Evolutionary conservation across 2,329 filamentous ascomycete species (phyloP).

Genomic region (Penicillium psychrosexuale): DNA sequence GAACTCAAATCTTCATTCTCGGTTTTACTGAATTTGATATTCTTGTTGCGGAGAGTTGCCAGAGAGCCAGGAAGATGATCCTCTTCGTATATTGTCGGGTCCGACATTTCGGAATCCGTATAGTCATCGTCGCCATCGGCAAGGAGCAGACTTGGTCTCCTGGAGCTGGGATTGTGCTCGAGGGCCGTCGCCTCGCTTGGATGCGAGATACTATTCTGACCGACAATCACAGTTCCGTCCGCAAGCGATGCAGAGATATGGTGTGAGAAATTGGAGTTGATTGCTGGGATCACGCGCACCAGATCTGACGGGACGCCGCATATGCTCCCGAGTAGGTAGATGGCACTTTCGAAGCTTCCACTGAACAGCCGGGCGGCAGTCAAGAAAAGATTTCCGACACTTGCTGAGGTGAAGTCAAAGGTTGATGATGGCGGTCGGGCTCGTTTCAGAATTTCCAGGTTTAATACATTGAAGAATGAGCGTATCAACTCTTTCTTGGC

Average conservation of each 20-base stretch:
- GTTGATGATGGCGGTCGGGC: conserved; percentile 65
- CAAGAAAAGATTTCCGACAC: conserved; percentile 75
- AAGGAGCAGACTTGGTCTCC: conserved; percentile 37
- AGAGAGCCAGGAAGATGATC: conserved; percentile 61
- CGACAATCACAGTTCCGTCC: conserved; percentile 75
- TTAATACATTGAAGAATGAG: conserved; percentile 71
- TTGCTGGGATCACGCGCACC: conserved; percentile 78
- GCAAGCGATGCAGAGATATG: conserved; percentile 83
- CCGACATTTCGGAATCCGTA: conserved; percentile 32
- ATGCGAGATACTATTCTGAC: conserved; percentile 90
- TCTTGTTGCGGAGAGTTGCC: conserved; percentile 72
- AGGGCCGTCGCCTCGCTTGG: conserved; percentile 64
- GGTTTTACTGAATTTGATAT: conserved; percentile 76
- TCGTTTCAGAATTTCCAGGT: conserved; percentile 74
- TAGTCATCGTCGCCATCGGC: conserved; percentile 35
- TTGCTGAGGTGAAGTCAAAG: conserved; percentile 74
- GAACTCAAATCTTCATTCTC: conserved; percentile 76
- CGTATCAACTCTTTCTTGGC: conserved; percentile 74
- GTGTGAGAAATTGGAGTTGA: conserved; percentile 93
- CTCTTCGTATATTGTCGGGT: conserved; percentile 42
- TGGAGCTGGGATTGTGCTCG: conserved; percentile 28
- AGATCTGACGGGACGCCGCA: conserved; percentile 72
- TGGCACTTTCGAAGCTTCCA: conserved; percentile 86
- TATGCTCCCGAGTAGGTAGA: conserved; percentile 83
- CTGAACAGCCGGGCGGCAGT: conserved; percentile 86